phyloP scores from a whole-genome alignment of 306 rosid species.

The Prosopis cineraria region DNA sequence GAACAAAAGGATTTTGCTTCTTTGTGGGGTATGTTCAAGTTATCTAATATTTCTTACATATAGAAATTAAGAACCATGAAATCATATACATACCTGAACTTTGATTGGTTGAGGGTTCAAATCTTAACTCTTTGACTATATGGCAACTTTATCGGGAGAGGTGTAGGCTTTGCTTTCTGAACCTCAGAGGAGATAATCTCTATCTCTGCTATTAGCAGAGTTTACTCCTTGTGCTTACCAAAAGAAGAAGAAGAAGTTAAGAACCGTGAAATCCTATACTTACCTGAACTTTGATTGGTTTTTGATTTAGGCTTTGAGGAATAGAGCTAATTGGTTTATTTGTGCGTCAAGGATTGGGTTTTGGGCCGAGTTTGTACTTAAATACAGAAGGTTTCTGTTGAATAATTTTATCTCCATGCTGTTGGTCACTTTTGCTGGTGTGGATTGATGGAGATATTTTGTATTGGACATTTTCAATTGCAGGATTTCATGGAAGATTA shows the following conservation, averaged over 20 bases:
- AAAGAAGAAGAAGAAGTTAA: no score
- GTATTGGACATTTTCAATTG: neutral
- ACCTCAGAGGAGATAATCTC: no score
- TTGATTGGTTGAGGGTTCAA: neutral
- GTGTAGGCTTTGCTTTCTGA: no score
- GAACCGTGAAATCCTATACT: neutral
- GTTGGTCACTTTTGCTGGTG: neutral
- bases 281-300: neutral
- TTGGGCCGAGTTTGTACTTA: neutral
- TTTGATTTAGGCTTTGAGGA: neutral
- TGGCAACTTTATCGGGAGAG: no score
- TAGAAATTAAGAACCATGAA: neutral
- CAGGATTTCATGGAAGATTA: constrained; percentile 86
- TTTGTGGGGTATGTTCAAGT: constrained; percentile 62
- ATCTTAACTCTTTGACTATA: no score
- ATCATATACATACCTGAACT: neutral
- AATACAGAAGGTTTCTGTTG: neutral
- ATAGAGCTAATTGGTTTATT: neutral
- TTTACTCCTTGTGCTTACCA: no score
- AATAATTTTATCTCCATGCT: neutral
- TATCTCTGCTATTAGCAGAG: no score
- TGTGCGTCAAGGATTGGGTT: neutral
- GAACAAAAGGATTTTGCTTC: constrained; percentile 56
- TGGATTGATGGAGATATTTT: constrained; percentile 3
- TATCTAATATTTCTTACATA: neutral